A percentile compares a stretch with the other conserved stretches of the same genome.
Evolutionary conservation across 805 yeast species (phyloP).

Genomic region (Metschnikowia arizonensis): DNA sequence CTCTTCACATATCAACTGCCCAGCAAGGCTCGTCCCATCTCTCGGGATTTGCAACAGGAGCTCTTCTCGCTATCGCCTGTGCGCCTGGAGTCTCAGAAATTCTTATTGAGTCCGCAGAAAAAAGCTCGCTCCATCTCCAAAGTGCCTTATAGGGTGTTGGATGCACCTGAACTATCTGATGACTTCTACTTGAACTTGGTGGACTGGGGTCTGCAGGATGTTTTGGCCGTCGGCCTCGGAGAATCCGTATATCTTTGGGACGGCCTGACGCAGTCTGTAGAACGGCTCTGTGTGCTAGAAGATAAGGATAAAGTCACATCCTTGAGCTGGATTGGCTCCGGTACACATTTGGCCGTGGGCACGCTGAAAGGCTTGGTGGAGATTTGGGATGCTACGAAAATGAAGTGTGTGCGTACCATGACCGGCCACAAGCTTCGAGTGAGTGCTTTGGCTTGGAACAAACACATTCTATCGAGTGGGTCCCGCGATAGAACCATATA

Average conservation of each 20-base stretch:
- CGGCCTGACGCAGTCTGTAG: constrained; percentile 78
- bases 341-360: constrained; percentile 92
- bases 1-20: constrained; percentile 75
- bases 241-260: constrained; percentile 88
- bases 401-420: constrained; percentile 83
- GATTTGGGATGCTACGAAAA: constrained; percentile 87
- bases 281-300: constrained; percentile 70
- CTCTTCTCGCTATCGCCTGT: constrained; percentile 82
- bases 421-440: constrained; percentile 86
- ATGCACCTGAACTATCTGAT: constrained; percentile 93
- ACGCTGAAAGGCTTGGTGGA: constrained; percentile 83
- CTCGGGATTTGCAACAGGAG: constrained; percentile 65
- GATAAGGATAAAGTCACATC: constrained; percentile 73
- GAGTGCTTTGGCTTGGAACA: constrained; percentile 90
- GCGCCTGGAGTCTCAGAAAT: constrained; percentile 77
- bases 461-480: constrained; percentile 82
- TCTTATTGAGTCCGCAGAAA: constrained; percentile 78
- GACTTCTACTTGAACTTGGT: constrained; percentile 89
- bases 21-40: constrained; percentile 55
- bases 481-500: constrained; percentile 79
- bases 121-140: constrained; percentile 73
- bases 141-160: constrained; percentile 88
- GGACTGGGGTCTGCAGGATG: constrained; percentile 92
- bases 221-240: constrained; percentile 86
- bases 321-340: constrained; percentile 89